Evolutionary conservation across 2,329 filamentous ascomycete species (phyloP), one percentile per base, ranked within the genome.

Genomic region (Ophiostoma triangulosporum): DNA sequence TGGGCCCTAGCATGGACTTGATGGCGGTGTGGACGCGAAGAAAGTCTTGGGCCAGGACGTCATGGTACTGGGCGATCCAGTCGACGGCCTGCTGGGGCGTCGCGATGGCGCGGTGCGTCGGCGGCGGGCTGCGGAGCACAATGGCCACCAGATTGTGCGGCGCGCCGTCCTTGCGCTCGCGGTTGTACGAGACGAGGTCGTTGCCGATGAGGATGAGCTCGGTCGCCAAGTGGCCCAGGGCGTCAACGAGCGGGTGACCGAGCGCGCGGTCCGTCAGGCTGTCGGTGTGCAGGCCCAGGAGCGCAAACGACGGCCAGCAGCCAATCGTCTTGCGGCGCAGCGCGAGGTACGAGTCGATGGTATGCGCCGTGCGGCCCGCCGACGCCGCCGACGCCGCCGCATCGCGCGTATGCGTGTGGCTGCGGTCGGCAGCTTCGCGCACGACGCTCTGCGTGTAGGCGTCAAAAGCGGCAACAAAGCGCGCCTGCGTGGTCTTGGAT

Each of bases 131-230:
- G 11, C 20, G 22, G 38, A 3, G 20, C 2, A 63, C 55, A 5
- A 65, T 57, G 4, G 62, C 63, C 8, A 66, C 56, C 26, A 66
- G 40, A 54, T 64, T 66, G 59, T 65, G 64, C 38, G 61, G 58
- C n/a, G 62, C 61, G 32, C 62, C 61, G 3, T 51, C 36, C 6
- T 60, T 58, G 20, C 63, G 61, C 50, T 65, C 63, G 26, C 62
- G 62, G 54, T 64, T 60, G 50, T 64, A 66, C 9, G 64, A 65
- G 11, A 63, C 51, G 9, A 65, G 26, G 40, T 65, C 61, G 24
- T 66, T 66, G 15, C 56, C 60, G 31, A 65, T 61, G 8, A 59
- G 49, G 12, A 62, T 61, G 33, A 65, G 55, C 32, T 63, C 60
- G 1, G 59, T 59, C 1, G 57, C 58, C 3, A 64, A 53, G 1